These are phyloP conservation scores for Plantago ovata DNA, from an alignment of 257 asterid species.

Conservation along the genomic window DNA sequence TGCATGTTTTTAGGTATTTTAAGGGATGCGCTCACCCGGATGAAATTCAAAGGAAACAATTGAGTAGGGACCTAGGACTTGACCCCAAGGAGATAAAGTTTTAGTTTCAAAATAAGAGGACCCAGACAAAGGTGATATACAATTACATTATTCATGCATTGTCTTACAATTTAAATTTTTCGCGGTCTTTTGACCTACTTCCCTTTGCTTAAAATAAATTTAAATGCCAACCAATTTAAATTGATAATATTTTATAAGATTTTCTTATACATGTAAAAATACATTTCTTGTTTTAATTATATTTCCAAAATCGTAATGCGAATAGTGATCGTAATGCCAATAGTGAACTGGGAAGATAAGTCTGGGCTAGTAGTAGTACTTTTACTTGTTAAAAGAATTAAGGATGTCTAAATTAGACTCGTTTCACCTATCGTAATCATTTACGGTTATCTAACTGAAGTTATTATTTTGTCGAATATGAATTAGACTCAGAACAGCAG, in stretches of 20 bases:
- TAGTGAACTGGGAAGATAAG: no score
- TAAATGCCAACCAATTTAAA: no score
- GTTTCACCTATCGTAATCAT: background rate
- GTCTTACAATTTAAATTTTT: no score
- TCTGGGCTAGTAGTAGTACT: no score
- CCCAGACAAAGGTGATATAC: conserved; percentile 40
- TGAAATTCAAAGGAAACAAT: conserved; percentile 34
- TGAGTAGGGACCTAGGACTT: conserved; percentile 38
- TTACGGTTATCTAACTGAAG: background rate
- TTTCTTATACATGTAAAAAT: no score
- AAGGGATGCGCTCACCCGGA: conserved; percentile 44
- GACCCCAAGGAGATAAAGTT: conserved; percentile 46
- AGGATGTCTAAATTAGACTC: no score
- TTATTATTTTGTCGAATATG: background rate
- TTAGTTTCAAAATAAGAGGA: conserved; percentile 63
- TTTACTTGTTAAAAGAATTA: background rate
- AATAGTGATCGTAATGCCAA: no score
- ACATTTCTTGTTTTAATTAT: no score
- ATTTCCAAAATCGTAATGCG: no score
- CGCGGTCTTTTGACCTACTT: no score
- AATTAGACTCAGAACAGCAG: conserved; percentile 37
- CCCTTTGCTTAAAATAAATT: no score
- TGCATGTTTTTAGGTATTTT: conserved; percentile 35
- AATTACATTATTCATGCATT: background rate
- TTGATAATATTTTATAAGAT: no score